phyloP scores from a whole-genome alignment of 2,329 filamentous ascomycete species.

The Chaetomium strumarium region DNA sequence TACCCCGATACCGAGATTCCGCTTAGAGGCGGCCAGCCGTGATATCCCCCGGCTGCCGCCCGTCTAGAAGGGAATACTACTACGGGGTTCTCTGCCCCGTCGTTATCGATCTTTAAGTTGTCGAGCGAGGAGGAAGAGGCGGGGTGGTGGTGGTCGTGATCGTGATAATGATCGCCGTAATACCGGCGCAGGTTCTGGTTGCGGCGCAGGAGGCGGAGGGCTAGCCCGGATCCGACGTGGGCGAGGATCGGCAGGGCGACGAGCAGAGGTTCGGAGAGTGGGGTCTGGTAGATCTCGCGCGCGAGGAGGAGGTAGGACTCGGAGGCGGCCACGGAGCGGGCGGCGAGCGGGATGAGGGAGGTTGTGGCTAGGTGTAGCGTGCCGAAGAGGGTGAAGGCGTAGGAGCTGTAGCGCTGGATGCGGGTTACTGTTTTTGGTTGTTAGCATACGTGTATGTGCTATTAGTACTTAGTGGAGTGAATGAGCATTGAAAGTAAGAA shows the following conservation, averaged over 20 bases:
- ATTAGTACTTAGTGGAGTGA: no score
- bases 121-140: no score
- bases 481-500: not conserved
- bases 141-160: conserved; percentile 44
- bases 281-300: conserved; percentile 85
- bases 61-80: conserved; percentile 5
- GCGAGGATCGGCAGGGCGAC: conserved; percentile 67
- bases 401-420: conserved; percentile 83
- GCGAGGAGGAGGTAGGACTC: conserved; percentile 88
- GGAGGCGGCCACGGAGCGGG: conserved; percentile 64
- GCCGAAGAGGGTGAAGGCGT: conserved; percentile 72
- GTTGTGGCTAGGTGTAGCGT: conserved; percentile 75
- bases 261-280: conserved; percentile 71
- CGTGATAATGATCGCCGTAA: conserved; percentile 50
- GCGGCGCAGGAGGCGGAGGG: conserved; percentile 68
- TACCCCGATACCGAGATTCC: conserved; percentile 71
- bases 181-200: conserved; percentile 67
- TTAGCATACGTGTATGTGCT: no score
- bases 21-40: conserved; percentile 65
- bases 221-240: conserved; percentile 72
- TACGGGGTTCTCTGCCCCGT: conserved; percentile 21
- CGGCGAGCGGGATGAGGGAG: conserved; percentile 70
- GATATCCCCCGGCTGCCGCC: conserved; percentile 9
- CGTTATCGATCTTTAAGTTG: not conserved
- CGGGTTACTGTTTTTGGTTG: conserved; percentile 51